Conservation (phyloP, 495 filamentous ascomycete genomes). For the Staphylotrichum tortipilum region DNA sequence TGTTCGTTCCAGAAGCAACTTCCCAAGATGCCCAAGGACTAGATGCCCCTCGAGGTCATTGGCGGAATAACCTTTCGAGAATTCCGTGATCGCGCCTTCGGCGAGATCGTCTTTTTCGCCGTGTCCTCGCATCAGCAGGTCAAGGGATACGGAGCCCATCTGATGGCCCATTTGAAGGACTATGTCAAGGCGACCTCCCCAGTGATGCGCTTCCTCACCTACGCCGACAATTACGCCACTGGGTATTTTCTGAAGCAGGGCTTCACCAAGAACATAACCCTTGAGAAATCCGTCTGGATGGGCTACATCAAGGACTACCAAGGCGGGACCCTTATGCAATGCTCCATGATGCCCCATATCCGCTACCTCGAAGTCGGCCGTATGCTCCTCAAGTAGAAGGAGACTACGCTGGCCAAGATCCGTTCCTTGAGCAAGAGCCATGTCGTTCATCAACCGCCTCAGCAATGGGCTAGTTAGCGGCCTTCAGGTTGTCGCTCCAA, state of each 20-base stretch:
- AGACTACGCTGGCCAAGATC: constrained; percentile 83
- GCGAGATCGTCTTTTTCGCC: constrained; percentile 95
- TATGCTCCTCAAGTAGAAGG: constrained; percentile 95
- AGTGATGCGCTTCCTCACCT: constrained; percentile 97
- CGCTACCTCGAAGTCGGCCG: constrained; percentile 81
- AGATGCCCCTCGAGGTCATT: constrained; percentile 84
- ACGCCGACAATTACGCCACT: constrained; percentile 96
- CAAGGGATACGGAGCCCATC: constrained; percentile 91
- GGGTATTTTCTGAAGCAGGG: constrained; percentile 98
- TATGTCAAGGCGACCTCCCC: constrained; percentile 89
- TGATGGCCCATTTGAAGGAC: constrained; percentile 96
- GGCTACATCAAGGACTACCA: constrained; percentile 99
- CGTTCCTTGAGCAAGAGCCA: constrained; percentile 80
- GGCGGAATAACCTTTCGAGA: constrained; percentile 91
- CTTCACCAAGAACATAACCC: constrained; percentile 91
- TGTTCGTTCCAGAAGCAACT: constrained; percentile 97
- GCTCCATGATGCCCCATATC: constrained; percentile 85
- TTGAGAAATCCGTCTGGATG: constrained; percentile 87
- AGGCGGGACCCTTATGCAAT: constrained; percentile 97
- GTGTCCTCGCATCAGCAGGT: constrained; percentile 96
- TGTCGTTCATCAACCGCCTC: constrained; percentile 72
- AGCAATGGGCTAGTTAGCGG: constrained; percentile 66
- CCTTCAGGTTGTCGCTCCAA: constrained; percentile 43
- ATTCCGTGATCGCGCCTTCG: constrained; percentile 80
- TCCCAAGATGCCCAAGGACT: constrained; percentile 97